Evolutionary conservation across 2,329 filamentous ascomycete species (phyloP).

Genomic region (Basipetospora chlamydospora): DNA sequence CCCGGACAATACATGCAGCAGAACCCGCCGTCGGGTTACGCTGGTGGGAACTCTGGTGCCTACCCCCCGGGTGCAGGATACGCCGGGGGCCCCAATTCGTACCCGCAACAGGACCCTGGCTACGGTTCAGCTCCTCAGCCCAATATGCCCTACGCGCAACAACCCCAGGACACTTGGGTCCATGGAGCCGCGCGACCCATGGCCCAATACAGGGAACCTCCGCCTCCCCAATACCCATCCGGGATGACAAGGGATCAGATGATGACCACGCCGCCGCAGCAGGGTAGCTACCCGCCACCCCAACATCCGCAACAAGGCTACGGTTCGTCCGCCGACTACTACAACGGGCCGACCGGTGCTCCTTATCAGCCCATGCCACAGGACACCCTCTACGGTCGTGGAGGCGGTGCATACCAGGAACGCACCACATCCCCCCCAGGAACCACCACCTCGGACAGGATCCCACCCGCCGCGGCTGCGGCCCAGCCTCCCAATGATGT

Average conservation of each 20-base stretch:
- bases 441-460: conserved; percentile 3
- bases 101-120: conserved; percentile 3
- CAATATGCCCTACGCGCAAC: conserved; percentile 1
- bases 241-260: conserved; percentile 5
- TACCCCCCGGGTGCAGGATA: not conserved
- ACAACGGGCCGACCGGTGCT: not conserved
- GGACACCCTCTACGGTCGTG: conserved; percentile 4
- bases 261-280: conserved; percentile 5
- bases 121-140: not conserved
- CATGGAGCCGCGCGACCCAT: conserved; percentile 4
- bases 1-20: conserved; percentile 4
- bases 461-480: not conserved
- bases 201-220: conserved; percentile 2
- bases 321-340: not conserved
- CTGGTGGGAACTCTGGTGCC: conserved; percentile 2
- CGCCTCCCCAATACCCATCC: not conserved
- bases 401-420: conserved; percentile 2
- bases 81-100: not conserved
- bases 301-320: conserved; percentile 3
- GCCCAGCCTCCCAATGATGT: conserved; percentile 1
- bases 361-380: conserved; percentile 4
- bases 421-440: not conserved
- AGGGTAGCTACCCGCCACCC: conserved; percentile 3
- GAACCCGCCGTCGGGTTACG: not conserved
- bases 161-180: conserved; percentile 4